Evolutionary conservation across 768 basidiomycete species (phyloP).

Genomic region (Tricholoma terreum): DNA sequence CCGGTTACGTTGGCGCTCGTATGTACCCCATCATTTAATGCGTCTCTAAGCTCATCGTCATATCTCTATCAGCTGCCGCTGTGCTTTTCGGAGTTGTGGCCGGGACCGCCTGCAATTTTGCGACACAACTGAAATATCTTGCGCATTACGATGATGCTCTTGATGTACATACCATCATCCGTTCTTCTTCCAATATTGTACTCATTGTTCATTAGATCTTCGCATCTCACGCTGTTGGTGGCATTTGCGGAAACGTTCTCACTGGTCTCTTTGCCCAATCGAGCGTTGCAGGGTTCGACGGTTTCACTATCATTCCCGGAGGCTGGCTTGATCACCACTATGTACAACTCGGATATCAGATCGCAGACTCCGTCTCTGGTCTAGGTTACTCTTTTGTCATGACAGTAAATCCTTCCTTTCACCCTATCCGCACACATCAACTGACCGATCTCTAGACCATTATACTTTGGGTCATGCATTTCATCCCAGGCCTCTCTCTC

Average conservation of each 20-base stretch:
- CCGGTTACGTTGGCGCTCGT: slow-evolving; percentile 79
- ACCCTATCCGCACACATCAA: background rate
- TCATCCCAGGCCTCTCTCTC: slow-evolving; percentile 74
- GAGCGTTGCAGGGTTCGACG: slow-evolving; percentile 79
- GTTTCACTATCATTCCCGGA: slow-evolving; percentile 58
- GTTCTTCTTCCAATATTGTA: background rate
- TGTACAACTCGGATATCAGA: slow-evolving; percentile 81
- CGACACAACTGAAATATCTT: slow-evolving; percentile 91
- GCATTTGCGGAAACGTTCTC: slow-evolving; percentile 76
- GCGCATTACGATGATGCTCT: slow-evolving; percentile 76
- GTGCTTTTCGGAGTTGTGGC: slow-evolving; percentile 84
- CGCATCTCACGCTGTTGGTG: slow-evolving; percentile 78
- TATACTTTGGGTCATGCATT: slow-evolving; percentile 88
- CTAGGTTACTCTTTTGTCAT: slow-evolving; percentile 71
- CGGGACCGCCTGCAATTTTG: slow-evolving; percentile 86
- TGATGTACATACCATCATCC: slow-evolving; percentile 49
- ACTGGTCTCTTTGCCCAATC: slow-evolving; percentile 88
- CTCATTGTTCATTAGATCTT: slow-evolving; percentile 60
- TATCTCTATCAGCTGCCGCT: slow-evolving; percentile 56
- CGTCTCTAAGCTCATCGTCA: background rate
- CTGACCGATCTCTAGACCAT: slow-evolving; percentile 46
- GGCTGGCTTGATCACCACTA: slow-evolving; percentile 88
- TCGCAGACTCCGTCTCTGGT: slow-evolving; percentile 70
- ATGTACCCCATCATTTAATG: slow-evolving; percentile 22
- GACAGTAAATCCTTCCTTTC: slow-evolving; percentile 49